phyloP scores from a whole-genome alignment of 768 basidiomycete species.

The Fomitopsis serialis region DNA sequence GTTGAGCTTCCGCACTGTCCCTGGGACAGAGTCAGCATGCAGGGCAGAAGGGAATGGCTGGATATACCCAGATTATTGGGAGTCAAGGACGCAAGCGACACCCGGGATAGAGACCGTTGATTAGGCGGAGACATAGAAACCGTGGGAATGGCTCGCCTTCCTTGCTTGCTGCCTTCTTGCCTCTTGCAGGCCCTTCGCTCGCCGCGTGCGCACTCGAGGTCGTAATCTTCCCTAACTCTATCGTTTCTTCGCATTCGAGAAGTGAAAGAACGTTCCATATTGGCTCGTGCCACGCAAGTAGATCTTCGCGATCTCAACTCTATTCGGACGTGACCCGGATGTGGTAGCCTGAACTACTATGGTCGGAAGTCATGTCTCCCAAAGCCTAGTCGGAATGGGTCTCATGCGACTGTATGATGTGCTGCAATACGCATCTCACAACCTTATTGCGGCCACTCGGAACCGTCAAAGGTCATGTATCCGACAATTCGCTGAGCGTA shows the following conservation, averaged over 20 bases:
- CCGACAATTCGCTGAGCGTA: too few species aligned
- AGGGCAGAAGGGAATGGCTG: constrained; percentile 46
- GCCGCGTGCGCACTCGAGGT: not conserved
- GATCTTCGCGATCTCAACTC: not conserved
- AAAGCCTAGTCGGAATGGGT: too few species aligned
- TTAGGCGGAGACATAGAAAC: constrained; percentile 24
- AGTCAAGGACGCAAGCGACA: constrained; percentile 71
- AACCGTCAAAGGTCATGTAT: too few species aligned
- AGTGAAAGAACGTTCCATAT: not conserved
- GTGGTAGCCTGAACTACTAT: too few species aligned
- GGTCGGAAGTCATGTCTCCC: too few species aligned
- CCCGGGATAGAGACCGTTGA: constrained; percentile 33
- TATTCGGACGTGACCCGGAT: too few species aligned
- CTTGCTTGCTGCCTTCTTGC: not conserved
- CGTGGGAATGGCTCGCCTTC: constrained; percentile 12
- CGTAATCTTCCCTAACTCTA: not conserved
- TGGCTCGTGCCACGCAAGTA: not conserved
- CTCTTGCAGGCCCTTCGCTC: not conserved
- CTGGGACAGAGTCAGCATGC: constrained; percentile 53
- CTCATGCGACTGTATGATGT: too few species aligned
- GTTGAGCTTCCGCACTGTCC: constrained; percentile 53
- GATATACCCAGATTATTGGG: constrained; percentile 76
- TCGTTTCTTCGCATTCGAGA: not conserved
- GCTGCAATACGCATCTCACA: too few species aligned
- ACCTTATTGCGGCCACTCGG: too few species aligned